Base-by-base conservation (phyloP, 129 eudicot species). In the Dittrichia graveolens region DNA sequence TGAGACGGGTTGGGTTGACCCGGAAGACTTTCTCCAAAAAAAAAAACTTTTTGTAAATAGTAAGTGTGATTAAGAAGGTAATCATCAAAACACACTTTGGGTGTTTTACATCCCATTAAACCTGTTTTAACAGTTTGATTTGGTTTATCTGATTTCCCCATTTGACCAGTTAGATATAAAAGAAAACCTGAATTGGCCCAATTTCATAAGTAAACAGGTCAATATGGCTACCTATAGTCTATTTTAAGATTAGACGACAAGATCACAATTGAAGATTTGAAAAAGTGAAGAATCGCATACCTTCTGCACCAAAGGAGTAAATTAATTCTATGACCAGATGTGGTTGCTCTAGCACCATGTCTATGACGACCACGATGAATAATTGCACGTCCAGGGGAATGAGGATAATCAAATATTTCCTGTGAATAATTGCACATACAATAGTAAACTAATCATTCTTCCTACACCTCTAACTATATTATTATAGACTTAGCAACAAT, bases 291-390 rank as follows among this genome's bases (percentile, higher is more conserved):
- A 55, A 60, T 19, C 5, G 18, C 52, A 47, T 71, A 93, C 98
- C 98, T 93, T 85, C 90, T 90, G 78, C 98, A 94, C 98, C 98
- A 94, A 67, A 94, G 43, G 16, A 94, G 62, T 66, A 90, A 80
- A 77, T 94, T 94, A 8, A 83, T 68, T 71, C 98, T 90, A 73
- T 79, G 78, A 42, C 98, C 98, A 13, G 86, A 72, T 56, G 91
- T 90, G 65, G 97, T 94, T 53, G 98, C 98, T 83, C 91, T 84
- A 58, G 97, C 98, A 84, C 97, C 97, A 83, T 94, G 98, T 37
- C 96, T 86, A 82, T 90, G 98, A 50, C 98, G 98, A 49, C 98
- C 98, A 64, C 97, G 93, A 65, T 94, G 98, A 84, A 94, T 79
- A 71, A 94, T 70, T 55, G 97, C 98, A 46, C 84, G 87, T 63